Evolutionary conservation across 306 rosid genomes (phyloP), one percentile per base, ranked within the genome.

Genomic region (Cucurbita pepo): DNA sequence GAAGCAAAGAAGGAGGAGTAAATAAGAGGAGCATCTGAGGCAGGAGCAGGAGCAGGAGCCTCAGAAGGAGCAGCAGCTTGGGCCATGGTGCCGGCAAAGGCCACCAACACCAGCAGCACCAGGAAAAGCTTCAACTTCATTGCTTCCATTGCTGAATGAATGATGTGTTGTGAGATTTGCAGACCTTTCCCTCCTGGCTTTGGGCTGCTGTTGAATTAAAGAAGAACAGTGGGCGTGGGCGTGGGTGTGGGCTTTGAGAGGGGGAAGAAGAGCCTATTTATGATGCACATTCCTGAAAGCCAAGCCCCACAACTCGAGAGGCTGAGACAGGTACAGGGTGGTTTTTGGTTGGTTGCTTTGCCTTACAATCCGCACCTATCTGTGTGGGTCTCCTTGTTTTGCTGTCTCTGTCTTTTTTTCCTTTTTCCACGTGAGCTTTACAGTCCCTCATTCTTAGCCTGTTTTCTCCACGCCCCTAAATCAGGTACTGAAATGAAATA

Each of bases 71-170:
- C 25, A 4, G 56, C 69, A 58, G 55, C 12, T 56, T 72, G 45
- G 45, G 44, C 62, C n/a, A 6, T 36, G 65, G 54, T 44, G 76
- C 12, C 55, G 6, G 69, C 16, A 4, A 43, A 43, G 76, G 69
- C 69, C 76, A 73, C 1, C 12, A 13, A 5, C 73, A 22, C 5
- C 67, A 73, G 7, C 55, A 73, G 2, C 54, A 73, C n/a, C 55
- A 73, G 36, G n/a, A 57, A 44, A 11, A 55, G 25, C 65, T 73
- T 73, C 25, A 21, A 14, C 63, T 58, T 73, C 37, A 73, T 73
- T 41, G 69, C 21, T 25, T 73, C 76, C 76, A 73, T 72, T 22
- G 76, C 75, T 56, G 64, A 72, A 51, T 56, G 52, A 72, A 51
- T 16, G 2, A 19, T 10, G 11, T 55, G 63, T 48, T 48, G n/a